Base-by-base conservation (phyloP, 345 rosid species). In the Physaria fendleri region DNA sequence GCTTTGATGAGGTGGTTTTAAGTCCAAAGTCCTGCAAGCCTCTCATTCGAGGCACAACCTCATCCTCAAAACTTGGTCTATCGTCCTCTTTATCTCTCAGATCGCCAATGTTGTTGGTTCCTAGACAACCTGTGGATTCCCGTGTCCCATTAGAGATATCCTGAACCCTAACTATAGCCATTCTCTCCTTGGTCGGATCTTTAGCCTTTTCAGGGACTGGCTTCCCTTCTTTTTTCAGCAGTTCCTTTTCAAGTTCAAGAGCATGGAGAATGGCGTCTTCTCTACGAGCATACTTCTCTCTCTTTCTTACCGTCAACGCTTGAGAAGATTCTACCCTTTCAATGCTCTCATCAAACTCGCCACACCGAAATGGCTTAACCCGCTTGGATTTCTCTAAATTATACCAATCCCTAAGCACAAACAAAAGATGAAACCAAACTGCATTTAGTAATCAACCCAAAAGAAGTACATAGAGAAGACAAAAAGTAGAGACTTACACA, bases 191-290 rank as follows among this genome's bases (percentile, higher is more conserved):
- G 45, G 40, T 22, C 23, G 77, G 56, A 38, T 71, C 76, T 65
- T 59, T 74, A 30, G 39, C 56, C 43, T 32, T 72, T 46, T 59
- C 79, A 69, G 61, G 54, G 59, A 67, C 70, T 2, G 62, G 48
- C 56, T 76, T 80, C 42, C 76, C 88, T 78, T 82, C 86, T 59
- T 73, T 82, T 62, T 59, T 77, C 71, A 78, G 47, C 37, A 71
- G 12, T 70, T 81, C 77, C 78, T 81, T 90, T 75, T 94, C 99
- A 25, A 94, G 95, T 69, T 94, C 99, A 66, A 94, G 96, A 9
- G 97, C 99, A 69, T 94, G 97, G 39, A 90, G 95, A 76, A 94
- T 90, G 16, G 99, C 97, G 73, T 94, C 99, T 80, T 94, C 99
- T 56, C 97, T 76, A 44, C 99, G 95, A 46, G 99, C 99, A 80